phyloP scores from a whole-genome alignment of 1,284 basidiomycete genomes.

The Sanghuangporus weigelae region DNA sequence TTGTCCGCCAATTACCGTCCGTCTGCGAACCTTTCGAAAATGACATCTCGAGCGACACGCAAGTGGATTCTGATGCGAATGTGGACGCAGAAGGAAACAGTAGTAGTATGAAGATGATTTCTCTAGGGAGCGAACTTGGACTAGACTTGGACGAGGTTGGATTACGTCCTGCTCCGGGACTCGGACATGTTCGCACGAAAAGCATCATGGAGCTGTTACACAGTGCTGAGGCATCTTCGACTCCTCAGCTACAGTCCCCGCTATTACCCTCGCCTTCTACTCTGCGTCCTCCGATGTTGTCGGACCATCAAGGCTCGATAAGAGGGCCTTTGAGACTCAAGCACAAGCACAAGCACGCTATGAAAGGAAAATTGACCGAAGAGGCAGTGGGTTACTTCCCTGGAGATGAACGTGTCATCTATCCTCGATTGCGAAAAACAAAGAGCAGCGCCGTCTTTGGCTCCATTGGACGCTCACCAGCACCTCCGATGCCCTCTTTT shows the following conservation, averaged over 20 bases:
- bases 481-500: background rate
- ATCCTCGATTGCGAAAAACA: constrained; percentile 4
- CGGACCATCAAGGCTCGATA: background rate
- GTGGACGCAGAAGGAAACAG: background rate
- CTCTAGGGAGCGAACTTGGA: constrained; percentile 54
- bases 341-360: background rate
- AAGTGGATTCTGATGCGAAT: background rate
- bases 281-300: background rate
- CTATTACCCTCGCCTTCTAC: background rate
- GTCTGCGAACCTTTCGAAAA: background rate
- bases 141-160: constrained; percentile 23
- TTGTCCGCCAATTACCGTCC: background rate
- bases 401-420: background rate
- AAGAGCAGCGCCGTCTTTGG: constrained; percentile 1
- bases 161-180: constrained; percentile 34
- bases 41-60: background rate
- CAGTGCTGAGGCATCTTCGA: constrained; percentile 6
- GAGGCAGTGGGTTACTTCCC: background rate
- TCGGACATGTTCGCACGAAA: constrained; percentile 39
- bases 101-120: constrained; percentile 22
- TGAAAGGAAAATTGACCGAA: background rate
- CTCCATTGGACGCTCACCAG: background rate
- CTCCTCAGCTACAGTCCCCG: background rate
- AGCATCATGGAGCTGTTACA: constrained; percentile 46
- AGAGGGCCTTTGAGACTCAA: background rate